Percentiles rank a stretch among this genome's conserved stretches.
Evolutionary conservation across 2,329 filamentous ascomycete species (phyloP).

Genomic region (Dothidotthia symphoricarpi): DNA sequence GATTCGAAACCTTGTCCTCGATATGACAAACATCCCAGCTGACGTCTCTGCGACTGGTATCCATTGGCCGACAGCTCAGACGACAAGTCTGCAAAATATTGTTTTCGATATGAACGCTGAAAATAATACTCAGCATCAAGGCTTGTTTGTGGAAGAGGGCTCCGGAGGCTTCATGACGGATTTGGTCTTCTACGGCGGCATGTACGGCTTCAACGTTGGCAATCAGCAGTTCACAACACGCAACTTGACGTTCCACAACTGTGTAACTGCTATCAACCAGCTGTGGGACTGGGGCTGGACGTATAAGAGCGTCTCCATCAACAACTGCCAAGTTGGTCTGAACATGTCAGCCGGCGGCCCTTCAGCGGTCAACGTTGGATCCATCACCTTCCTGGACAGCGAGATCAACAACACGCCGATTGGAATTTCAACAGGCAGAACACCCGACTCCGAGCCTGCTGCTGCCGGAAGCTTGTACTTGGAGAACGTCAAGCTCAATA

Average conservation of each 20-base stretch:
- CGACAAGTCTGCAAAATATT: constrained; percentile 48
- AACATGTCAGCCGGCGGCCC: constrained; percentile 46
- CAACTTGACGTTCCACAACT: constrained; percentile 55
- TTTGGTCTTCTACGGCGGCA: constrained; percentile 47
- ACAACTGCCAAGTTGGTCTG: constrained; percentile 54
- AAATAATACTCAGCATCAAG: constrained; percentile 49
- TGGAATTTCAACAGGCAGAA: constrained; percentile 52
- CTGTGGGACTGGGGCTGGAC: constrained; percentile 63
- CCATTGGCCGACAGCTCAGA: constrained; percentile 49
- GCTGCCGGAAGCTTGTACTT: constrained; percentile 54
- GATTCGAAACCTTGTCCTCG: constrained; percentile 64
- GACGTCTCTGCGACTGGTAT: constrained; percentile 47
- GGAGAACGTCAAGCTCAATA: constrained; percentile 58
- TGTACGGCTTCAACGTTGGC: constrained; percentile 43
- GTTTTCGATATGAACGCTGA: constrained; percentile 46
- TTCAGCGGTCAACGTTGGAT: constrained; percentile 51
- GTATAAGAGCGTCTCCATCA: constrained; percentile 52
- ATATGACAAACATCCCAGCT: constrained; percentile 54
- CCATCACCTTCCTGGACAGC: constrained; percentile 58
- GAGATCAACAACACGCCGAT: constrained; percentile 51
- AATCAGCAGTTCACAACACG: constrained; percentile 58
- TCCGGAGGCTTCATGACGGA: constrained; percentile 50
- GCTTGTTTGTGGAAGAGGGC: constrained; percentile 46
- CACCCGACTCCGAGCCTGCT: constrained; percentile 43
- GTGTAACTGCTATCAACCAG: constrained; percentile 55